Evolutionary conservation across 2,329 filamentous ascomycete genomes (phyloP).

Genomic region (Metarhizium humberi): DNA sequence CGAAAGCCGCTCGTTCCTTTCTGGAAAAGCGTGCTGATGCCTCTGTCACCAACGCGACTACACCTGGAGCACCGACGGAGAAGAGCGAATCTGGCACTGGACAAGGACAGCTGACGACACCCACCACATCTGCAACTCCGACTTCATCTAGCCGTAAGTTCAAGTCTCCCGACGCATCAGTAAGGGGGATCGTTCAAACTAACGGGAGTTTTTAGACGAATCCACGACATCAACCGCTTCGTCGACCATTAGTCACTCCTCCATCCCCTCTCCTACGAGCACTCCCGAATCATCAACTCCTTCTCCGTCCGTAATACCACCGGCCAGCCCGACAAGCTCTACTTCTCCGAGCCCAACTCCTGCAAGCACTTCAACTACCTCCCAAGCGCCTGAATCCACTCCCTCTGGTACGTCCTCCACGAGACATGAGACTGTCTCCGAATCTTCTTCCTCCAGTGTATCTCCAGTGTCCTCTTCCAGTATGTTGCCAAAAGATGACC

Average conservation of each 20-base stretch:
- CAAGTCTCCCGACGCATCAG: neutral
- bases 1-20: neutral
- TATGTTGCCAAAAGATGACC: slow-evolving; percentile 14
- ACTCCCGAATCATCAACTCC: neutral
- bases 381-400: slow-evolving; percentile 9
- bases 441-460: slow-evolving; percentile 18
- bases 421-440: slow-evolving; percentile 18
- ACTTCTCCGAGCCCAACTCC: slow-evolving; percentile 1
- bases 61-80: neutral
- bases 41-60: slow-evolving; percentile 1
- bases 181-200: neutral
- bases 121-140: neutral
- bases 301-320: slow-evolving; percentile 5
- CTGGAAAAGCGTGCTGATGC: slow-evolving; percentile 4
- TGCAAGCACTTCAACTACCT: slow-evolving; percentile 1
- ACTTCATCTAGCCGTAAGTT: slow-evolving; percentile 1
- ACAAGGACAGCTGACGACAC: neutral
- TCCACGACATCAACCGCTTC: neutral
- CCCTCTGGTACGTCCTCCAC: slow-evolving; percentile 17
- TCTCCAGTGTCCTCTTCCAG: slow-evolving; percentile 19
- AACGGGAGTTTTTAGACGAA: neutral
- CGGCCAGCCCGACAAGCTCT: slow-evolving; percentile 5
- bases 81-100: neutral
- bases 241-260: neutral
- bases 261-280: neutral